Percentiles rank a stretch among this genome's conserved stretches.
Evolutionary conservation across 805 yeast genomes (phyloP).

Genomic region (Suhomyces canberraensis): DNA sequence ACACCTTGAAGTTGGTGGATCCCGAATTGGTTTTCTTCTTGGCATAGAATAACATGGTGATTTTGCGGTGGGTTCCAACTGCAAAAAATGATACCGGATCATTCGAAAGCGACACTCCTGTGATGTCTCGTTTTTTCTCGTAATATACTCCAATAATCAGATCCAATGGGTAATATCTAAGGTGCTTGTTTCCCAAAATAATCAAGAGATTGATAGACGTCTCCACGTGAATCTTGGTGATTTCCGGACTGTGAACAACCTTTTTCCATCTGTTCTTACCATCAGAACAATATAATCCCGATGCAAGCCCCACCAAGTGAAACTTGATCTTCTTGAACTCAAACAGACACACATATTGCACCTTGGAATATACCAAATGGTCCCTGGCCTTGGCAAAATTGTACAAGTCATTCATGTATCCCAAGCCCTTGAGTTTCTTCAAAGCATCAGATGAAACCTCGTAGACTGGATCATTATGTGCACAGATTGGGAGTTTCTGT

Average conservation of each 20-base stretch:
- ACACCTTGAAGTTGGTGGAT: slow-evolving; percentile 52
- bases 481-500: slow-evolving; percentile 49
- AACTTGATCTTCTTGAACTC: slow-evolving; percentile 43
- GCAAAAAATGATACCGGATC: slow-evolving; percentile 56
- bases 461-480: slow-evolving; percentile 52
- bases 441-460: slow-evolving; percentile 21
- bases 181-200: slow-evolving; percentile 53
- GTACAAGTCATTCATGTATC: slow-evolving; percentile 26
- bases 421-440: slow-evolving; percentile 17
- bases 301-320: slow-evolving; percentile 55
- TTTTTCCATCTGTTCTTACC: slow-evolving; percentile 53
- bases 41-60: slow-evolving; percentile 55
- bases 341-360: slow-evolving; percentile 46
- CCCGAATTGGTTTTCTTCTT: slow-evolving; percentile 47
- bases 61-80: slow-evolving; percentile 65
- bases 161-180: slow-evolving; percentile 63
- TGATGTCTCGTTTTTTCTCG: slow-evolving; percentile 34
- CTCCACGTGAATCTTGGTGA: slow-evolving; percentile 60
- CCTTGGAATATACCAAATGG: slow-evolving; percentile 31
- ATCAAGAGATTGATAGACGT: slow-evolving; percentile 54
- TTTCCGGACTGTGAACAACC: slow-evolving; percentile 49
- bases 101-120: slow-evolving; percentile 49
- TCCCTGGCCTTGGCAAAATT: slow-evolving; percentile 15
- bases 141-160: slow-evolving; percentile 59
- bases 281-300: slow-evolving; percentile 61